These are phyloP conservation scores for Liquidambar formosana DNA, from an alignment of 164 flowering plant genomes.

Conservation along the genomic window DNA sequence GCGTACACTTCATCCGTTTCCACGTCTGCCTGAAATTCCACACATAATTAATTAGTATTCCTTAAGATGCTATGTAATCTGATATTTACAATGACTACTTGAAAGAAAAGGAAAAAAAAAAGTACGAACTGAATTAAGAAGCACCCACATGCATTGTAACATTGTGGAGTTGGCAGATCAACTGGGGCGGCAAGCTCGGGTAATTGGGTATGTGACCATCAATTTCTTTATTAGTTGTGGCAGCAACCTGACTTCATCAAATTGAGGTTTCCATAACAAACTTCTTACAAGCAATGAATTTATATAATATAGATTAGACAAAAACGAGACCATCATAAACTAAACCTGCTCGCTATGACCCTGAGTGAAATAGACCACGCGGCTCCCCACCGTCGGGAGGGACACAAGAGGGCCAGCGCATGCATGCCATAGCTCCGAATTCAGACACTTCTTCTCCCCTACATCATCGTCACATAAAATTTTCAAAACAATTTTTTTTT, in stretches of 20 bases:
- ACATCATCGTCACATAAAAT: constrained; percentile 2
- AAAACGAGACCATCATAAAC: not conserved
- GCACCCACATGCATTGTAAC: constrained; percentile 85
- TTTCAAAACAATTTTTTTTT: not conserved
- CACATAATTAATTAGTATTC: not conserved
- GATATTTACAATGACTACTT: not conserved
- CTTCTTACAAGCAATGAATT: not conserved
- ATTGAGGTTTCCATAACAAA: constrained; percentile 3
- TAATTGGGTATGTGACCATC: constrained; percentile 85
- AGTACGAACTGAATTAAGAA: constrained; percentile 3
- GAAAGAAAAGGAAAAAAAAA: not conserved
- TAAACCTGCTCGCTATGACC: constrained; percentile 92
- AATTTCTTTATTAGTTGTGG: constrained; percentile 80
- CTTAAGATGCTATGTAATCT: not conserved
- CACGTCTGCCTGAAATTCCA: constrained; percentile 74
- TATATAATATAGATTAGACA: not conserved
- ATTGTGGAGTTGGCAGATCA: constrained; percentile 84
- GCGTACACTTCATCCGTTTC: constrained; percentile 95
- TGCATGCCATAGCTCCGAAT: constrained; percentile 96
- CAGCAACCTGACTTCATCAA: constrained; percentile 55
- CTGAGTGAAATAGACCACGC: constrained; percentile 88
- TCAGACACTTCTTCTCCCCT: constrained; percentile 83
- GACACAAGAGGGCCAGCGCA: constrained; percentile 93
- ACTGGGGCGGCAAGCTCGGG: constrained; percentile 81
- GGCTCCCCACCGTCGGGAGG: constrained; percentile 72